These are phyloP conservation scores for Claviceps quebecensis DNA, from an alignment of 2,329 filamentous ascomycete species.

Conservation along the genomic window DNA sequence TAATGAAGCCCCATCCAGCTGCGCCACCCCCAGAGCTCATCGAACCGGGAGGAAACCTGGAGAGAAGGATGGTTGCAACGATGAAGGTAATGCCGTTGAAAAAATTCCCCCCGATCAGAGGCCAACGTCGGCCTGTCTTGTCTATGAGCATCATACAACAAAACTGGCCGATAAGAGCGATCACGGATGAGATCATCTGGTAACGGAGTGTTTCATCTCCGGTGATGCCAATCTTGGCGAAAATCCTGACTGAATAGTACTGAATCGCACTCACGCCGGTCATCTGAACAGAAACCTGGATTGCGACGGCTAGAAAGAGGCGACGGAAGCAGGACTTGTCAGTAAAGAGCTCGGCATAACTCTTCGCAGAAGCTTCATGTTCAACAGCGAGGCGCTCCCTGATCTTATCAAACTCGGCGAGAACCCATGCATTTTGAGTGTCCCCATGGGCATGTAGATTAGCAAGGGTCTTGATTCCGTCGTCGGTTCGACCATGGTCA, in stretches of 20 bases:
- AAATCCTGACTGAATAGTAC: neutral
- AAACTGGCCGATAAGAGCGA: neutral
- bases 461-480: neutral
- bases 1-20: neutral
- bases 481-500: neutral
- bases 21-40: neutral
- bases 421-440: neutral
- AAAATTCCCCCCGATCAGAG: neutral
- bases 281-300: neutral
- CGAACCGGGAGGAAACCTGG: neutral
- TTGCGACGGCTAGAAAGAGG: neutral
- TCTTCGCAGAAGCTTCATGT: neutral
- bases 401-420: neutral
- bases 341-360: neutral
- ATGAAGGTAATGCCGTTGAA: neutral
- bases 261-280: neutral
- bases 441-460: neutral
- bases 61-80: neutral
- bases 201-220: neutral
- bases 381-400: neutral
- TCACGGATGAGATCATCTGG: conserved; percentile 1
- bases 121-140: neutral
- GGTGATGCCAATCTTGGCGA: neutral
- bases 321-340: neutral
- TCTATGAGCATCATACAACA: neutral